These are phyloP conservation scores for Silene coronaria DNA, from an alignment of 179 eudicot species.

Conservation along the genomic window DNA sequence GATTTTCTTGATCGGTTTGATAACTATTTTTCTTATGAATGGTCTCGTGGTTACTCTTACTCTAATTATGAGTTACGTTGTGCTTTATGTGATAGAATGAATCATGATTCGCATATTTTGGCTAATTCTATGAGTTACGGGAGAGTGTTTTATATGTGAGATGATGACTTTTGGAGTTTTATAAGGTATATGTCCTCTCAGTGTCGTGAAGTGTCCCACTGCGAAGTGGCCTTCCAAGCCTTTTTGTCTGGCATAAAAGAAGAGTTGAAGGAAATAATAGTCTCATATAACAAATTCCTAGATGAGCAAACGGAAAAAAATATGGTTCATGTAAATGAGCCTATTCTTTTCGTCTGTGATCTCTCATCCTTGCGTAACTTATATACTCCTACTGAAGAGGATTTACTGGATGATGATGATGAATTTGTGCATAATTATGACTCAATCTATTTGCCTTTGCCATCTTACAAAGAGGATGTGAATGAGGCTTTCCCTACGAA, in stretches of 20 bases:
- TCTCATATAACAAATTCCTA: background rate
- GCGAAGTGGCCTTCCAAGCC: background rate
- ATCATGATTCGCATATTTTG: background rate
- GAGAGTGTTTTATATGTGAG: background rate
- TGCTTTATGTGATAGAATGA: background rate
- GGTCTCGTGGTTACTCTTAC: background rate
- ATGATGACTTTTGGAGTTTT: background rate
- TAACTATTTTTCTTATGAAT: too few species aligned
- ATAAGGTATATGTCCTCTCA: background rate
- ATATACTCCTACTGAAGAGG: background rate
- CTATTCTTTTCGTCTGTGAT: background rate
- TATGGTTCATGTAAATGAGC: background rate
- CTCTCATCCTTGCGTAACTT: background rate
- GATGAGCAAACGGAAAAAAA: background rate
- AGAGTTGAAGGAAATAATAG: background rate
- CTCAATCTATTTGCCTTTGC: too few species aligned
- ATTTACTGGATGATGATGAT: background rate
- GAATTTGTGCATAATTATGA: too few species aligned
- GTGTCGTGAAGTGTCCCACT: background rate
- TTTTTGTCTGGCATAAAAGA: background rate
- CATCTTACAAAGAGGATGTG: too few species aligned
- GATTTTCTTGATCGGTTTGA: background rate
- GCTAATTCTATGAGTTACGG: background rate
- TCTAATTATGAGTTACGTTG: background rate
- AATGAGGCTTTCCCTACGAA: too few species aligned